Conservation (phyloP, 169 alveolate genomes). For the Eimeria falciformis region DNA sequence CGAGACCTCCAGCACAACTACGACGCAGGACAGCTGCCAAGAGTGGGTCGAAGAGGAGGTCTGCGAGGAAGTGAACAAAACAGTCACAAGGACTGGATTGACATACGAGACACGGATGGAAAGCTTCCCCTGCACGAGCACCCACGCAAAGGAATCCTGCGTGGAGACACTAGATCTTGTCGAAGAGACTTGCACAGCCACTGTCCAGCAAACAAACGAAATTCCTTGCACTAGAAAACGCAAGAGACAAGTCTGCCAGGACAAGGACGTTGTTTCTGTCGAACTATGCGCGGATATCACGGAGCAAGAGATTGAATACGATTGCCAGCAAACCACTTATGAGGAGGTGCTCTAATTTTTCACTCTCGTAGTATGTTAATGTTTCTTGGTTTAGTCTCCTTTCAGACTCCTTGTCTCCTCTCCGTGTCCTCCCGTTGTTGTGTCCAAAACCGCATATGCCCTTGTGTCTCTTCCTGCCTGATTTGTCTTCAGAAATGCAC, state of each 20-base stretch:
- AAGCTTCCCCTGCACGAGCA: constrained; percentile 54
- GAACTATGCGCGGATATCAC: constrained; percentile 1
- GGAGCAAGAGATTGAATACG: neutral
- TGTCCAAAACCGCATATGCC: neutral
- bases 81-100: constrained; percentile 17
- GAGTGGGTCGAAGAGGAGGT: constrained; percentile 60
- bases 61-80: constrained; percentile 39
- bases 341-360: neutral
- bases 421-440: neutral
- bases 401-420: neutral
- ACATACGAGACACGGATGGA: constrained; percentile 49
- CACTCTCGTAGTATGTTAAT: neutral
- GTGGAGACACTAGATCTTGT: neutral
- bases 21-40: neutral
- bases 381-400: neutral
- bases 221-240: neutral
- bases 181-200: neutral
- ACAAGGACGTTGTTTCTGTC: neutral
- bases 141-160: constrained; percentile 16
- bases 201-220: neutral
- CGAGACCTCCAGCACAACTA: neutral
- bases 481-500: neutral
- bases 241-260: constrained; percentile 17
- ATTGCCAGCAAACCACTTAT: neutral
- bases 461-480: neutral